Evolutionary conservation across 257 asterid species (phyloP), one percentile per base, ranked within the genome.

Genomic region (Euphrasia confusa): DNA sequence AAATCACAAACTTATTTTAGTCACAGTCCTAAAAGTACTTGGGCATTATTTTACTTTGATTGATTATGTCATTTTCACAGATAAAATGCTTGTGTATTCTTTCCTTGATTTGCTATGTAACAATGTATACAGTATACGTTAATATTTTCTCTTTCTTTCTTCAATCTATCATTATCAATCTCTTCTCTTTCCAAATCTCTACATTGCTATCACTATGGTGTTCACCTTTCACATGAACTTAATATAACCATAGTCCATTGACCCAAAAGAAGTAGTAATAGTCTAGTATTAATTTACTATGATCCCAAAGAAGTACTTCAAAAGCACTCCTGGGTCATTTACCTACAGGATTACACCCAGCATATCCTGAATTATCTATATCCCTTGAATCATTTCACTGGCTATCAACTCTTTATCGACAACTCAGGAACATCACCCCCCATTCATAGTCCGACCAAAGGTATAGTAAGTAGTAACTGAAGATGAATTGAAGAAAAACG

Each of bases 121-220:
- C 24, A 13, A 14, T 49, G 50, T 6, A 49, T 49, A 14, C 9
- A 2, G 50, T 6, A 49, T 49, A 14, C 9, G 8, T 49, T 49
- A 14, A 15, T 1, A 15, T 4, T 49, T 49, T 49, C 55, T 49
- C 55, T 35, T 35, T 35, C 40, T 49, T 14, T 10, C 55, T 49
- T 11, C 15, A 49, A 49, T 15, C 10, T 49, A 14, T 14, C 55
- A 35, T 35, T 33, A 24, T 48, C 54, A 48, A 48, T 48, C 49
- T 48, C 21, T 5, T 48, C 26, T 14, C 54, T 48, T 48, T 24
- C 54, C 4, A 10, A 4, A 33, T 35, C 15, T 15, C 15, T 8
- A 61, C 49, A 17, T 59, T 35, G 8, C 64, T 53, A 52, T 56
- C 15, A n/a, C 50, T 30, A 12, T 35, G 40, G 40, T 35, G 40